phyloP scores from a whole-genome alignment of 805 yeast genomes.

The Sungouiella thailandica region DNA sequence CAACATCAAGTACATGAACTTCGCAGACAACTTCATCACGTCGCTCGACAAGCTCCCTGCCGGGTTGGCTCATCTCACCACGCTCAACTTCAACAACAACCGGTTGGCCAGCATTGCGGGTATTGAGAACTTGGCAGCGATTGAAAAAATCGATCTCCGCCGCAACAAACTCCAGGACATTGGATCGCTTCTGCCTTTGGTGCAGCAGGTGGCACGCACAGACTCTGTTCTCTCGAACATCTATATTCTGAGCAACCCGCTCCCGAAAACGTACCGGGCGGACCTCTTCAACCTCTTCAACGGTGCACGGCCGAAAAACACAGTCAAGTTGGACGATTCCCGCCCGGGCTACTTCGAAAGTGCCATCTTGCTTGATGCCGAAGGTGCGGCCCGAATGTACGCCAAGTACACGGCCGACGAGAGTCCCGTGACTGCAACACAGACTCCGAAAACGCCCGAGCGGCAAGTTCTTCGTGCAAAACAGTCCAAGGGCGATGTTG shows the following conservation, averaged over 20 bases:
- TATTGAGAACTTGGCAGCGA: slow-evolving; percentile 35
- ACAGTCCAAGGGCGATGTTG: slow-evolving; percentile 11
- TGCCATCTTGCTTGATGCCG: slow-evolving; percentile 48
- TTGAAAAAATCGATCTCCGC: slow-evolving; percentile 52
- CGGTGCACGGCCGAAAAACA: slow-evolving; percentile 45
- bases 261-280: slow-evolving; percentile 44
- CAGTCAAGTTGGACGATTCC: slow-evolving; percentile 52
- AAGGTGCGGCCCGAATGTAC: slow-evolving; percentile 39
- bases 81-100: slow-evolving; percentile 50
- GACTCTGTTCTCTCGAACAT: slow-evolving; percentile 34
- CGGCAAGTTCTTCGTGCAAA: slow-evolving; percentile 1
- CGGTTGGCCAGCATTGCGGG: slow-evolving; percentile 38
- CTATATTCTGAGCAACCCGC: slow-evolving; percentile 37
- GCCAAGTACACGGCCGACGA: slow-evolving; percentile 29
- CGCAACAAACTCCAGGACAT: slow-evolving; percentile 40
- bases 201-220: slow-evolving; percentile 27
- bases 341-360: slow-evolving; percentile 59
- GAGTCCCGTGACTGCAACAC: neutral
- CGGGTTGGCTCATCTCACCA: slow-evolving; percentile 32
- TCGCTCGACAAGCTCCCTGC: slow-evolving; percentile 29
- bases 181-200: slow-evolving; percentile 28
- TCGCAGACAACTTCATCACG: slow-evolving; percentile 39
- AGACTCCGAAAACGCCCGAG: neutral
- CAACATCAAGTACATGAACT: slow-evolving; percentile 43
- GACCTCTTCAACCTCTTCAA: slow-evolving; percentile 54